phyloP scores from a whole-genome alignment of 345 rosid genomes.

The Salix suchowensis region DNA sequence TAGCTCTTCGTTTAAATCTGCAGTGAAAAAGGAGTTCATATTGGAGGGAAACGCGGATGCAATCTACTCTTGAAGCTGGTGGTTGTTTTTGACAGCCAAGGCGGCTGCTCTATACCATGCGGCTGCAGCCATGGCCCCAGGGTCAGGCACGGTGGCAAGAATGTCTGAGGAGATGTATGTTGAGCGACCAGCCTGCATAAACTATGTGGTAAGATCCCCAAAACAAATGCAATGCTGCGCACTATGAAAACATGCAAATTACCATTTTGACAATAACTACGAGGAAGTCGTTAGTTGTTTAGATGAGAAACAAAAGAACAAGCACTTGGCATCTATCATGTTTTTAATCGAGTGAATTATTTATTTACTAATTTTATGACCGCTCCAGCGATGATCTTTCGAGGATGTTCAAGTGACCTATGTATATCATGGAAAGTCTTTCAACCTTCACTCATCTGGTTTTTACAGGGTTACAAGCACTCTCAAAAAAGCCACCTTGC shows the following conservation, averaged over 20 bases:
- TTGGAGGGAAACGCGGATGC: background rate
- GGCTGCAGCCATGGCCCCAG: slow-evolving; percentile 93
- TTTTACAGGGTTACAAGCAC: background rate
- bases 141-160: slow-evolving; percentile 74
- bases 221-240: background rate
- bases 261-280: too few species aligned
- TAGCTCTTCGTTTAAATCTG: slow-evolving; percentile 1
- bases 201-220: slow-evolving; percentile 7
- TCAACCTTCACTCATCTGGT: background rate
- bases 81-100: slow-evolving; percentile 58
- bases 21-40: slow-evolving; percentile 1
- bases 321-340: background rate
- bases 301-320: background rate
- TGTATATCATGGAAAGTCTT: too few species aligned
- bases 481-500: background rate
- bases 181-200: slow-evolving; percentile 77
- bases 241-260: too few species aligned
- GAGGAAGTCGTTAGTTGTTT: too few species aligned
- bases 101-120: slow-evolving; percentile 93
- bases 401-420: background rate
- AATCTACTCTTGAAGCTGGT: slow-evolving; percentile 16
- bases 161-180: slow-evolving; percentile 58
- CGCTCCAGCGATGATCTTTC: background rate
- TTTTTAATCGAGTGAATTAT: background rate
- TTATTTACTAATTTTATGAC: background rate